A percentile compares a stretch with the other conserved stretches of the same genome.
phyloP scores from a whole-genome alignment of 2,329 filamentous ascomycete genomes.

The Ploettnerulaceae sp. region DNA sequence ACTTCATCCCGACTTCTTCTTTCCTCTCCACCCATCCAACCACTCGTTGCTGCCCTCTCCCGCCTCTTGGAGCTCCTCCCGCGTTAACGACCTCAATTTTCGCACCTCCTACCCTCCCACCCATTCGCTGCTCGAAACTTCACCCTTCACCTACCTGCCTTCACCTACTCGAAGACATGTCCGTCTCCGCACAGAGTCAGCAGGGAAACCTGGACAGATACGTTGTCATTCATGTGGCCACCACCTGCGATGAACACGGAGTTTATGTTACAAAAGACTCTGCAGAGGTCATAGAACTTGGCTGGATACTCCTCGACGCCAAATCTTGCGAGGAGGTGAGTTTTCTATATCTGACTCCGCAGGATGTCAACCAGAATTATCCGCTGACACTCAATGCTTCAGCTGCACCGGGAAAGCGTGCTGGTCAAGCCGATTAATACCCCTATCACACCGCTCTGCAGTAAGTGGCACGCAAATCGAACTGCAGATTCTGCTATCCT shows the following conservation, averaged over 20 bases:
- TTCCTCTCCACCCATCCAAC: background rate
- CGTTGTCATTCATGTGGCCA: constrained; percentile 96
- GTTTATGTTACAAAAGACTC: constrained; percentile 99
- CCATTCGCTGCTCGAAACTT: too few species aligned
- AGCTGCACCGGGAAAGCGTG: constrained; percentile 93
- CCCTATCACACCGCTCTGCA: constrained; percentile 96
- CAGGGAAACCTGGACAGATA: constrained; percentile 86
- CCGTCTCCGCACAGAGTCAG: constrained; percentile 46
- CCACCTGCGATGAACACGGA: constrained; percentile 97
- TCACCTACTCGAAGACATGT: constrained; percentile 51
- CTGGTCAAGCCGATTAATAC: constrained; percentile 98
- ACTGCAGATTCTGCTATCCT: constrained; percentile 14
- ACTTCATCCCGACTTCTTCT: constrained; percentile 1
- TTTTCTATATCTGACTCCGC: constrained; percentile 8
- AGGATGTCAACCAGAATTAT: constrained; percentile 8
- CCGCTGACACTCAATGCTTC: constrained; percentile 25
- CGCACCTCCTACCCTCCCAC: constrained; percentile 48
- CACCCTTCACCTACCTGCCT: constrained; percentile 40
- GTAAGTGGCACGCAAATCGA: constrained; percentile 56
- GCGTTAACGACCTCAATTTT: constrained; percentile 34
- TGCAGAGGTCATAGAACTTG: constrained; percentile 97
- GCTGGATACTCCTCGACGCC: constrained; percentile 92
- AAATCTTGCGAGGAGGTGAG: constrained; percentile 89
- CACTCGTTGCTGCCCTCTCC: constrained; percentile 15
- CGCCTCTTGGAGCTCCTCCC: constrained; percentile 15